Conservation (phyloP, 345 rosid genomes). For the Ailanthus altissimus region DNA sequence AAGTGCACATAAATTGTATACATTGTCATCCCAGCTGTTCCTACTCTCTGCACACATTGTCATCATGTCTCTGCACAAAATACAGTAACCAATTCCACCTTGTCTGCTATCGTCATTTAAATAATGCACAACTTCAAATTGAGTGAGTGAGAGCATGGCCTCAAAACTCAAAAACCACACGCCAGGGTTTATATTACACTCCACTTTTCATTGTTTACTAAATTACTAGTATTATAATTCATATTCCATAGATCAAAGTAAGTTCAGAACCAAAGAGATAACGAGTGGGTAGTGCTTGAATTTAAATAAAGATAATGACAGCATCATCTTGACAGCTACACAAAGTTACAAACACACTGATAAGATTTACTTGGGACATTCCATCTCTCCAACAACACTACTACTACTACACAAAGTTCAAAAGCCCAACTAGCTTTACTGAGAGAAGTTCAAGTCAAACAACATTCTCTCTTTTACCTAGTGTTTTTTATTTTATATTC, state of each 20-base stretch:
- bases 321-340: slow-evolving; percentile 32
- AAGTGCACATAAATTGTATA: neutral
- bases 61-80: slow-evolving; percentile 12
- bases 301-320: neutral
- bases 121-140: neutral
- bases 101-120: slow-evolving; percentile 11
- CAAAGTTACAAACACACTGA: slow-evolving; percentile 12
- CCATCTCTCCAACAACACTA: neutral
- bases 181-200: neutral
- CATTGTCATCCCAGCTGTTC: slow-evolving; percentile 19
- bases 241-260: neutral
- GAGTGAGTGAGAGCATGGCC: neutral
- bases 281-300: neutral
- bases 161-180: neutral
- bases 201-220: neutral
- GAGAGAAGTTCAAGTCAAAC: slow-evolving; percentile 27
- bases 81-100: slow-evolving; percentile 32
- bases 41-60: slow-evolving; percentile 6
- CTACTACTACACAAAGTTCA: neutral
- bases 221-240: neutral
- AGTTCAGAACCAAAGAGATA: neutral
- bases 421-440: slow-evolving; percentile 21
- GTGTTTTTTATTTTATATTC: neutral
- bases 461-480: neutral
- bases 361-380: slow-evolving; percentile 15